Base-by-base conservation (phyloP, 495 filamentous ascomycete species). In the Daldinia grandis region DNA sequence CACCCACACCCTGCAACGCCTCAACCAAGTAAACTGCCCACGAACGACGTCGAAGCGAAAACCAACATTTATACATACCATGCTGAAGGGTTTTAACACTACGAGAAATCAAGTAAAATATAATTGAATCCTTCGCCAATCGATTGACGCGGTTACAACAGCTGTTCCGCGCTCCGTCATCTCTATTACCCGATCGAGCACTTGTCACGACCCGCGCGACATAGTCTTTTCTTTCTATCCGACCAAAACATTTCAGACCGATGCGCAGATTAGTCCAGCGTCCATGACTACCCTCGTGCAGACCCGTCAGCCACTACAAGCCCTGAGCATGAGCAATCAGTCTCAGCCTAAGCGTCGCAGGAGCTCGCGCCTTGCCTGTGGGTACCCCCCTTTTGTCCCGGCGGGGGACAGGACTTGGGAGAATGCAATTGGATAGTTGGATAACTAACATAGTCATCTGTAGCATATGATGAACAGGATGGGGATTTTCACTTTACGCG, bases 401-500 rank as follows among this genome's bases (percentile, higher is more conserved):
- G 49, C 21, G 51, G 44, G 40, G 58, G 35, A 55, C 6, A n/a
- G 6, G 28, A 40, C 21, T 31, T 49, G 28, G 44, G 15, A 12
- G 27, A 33, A 35, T 37, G 19, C n/a, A 27, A 25, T 42, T 58
- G 24, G 37, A 5, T 15, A 33, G 58, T 31, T 24, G 30, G 35
- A 55, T 25, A 19, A 40, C 76, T 80, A 59, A 79, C 58, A 38
- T 1, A 15, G 28, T 44, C 56, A 30, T 53, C 66, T 33, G 35
- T 66, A 81, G 81, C 80, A 68, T 91, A 90, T 73, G 87, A 90
- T 74, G 87, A 91, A 76, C 82, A 88, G 62, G 88, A 89, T 82
- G 87, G 88, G 62, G 88, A 87, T 51, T 90, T 90, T 76, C 76
- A 85, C 42, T 91, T 90, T 71, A 84, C 84, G 64, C 87, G 87